Conservation (phyloP, 331 rosid species). For the Cydonia oblonga region DNA sequence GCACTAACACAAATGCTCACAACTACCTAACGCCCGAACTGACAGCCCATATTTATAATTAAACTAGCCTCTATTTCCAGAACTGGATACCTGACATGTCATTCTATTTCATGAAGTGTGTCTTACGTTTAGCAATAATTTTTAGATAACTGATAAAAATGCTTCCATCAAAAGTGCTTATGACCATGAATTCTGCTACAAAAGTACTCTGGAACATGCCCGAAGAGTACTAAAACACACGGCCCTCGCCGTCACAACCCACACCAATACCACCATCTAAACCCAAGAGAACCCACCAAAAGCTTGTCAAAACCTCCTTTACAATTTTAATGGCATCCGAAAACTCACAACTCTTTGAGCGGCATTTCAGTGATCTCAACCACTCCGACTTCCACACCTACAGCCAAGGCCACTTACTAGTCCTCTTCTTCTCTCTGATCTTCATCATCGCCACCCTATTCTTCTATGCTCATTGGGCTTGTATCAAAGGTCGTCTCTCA, state of each 20-base stretch:
- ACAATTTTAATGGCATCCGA: not conserved
- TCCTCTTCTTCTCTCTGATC: not conserved
- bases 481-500: not conserved
- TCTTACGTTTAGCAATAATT: too few relatives aligned
- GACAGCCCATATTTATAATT: not conserved
- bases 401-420: not conserved
- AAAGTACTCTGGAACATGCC: not conserved
- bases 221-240: not conserved
- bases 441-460: not conserved
- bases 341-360: not conserved
- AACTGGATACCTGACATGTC: not conserved
- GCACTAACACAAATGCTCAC: not conserved
- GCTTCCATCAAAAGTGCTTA: not conserved
- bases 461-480: not conserved
- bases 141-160: not conserved
- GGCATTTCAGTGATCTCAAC: not conserved
- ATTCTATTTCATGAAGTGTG: not conserved
- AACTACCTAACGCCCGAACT: not conserved
- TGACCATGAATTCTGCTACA: not conserved
- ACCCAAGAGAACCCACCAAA: not conserved
- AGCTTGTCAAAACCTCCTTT: too few relatives aligned
- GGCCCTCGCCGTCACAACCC: not conserved
- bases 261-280: not conserved
- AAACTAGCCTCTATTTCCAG: not conserved
- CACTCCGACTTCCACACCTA: not conserved